Percentiles rank a stretch among this genome's conserved stretches.
Conservation (phyloP, 2,329 filamentous ascomycete species). For the Ceratocystis colombiana region DNA sequence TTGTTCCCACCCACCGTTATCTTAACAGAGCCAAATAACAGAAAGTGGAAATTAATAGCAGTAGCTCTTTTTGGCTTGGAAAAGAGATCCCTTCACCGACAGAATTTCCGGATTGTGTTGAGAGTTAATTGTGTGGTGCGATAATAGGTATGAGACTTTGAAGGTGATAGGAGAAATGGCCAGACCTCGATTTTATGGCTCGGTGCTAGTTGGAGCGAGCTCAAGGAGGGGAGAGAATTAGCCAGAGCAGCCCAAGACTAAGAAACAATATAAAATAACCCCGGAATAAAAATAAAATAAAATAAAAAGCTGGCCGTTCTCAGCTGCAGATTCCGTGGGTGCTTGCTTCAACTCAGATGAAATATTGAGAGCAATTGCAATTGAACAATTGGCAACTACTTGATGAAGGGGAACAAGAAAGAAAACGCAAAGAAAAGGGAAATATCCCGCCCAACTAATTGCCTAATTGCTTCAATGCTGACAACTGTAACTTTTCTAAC, state of each 20-base stretch:
- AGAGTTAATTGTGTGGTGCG: not conserved
- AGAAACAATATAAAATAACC: not conserved
- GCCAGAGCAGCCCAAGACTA: not conserved
- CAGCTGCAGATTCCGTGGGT: not conserved
- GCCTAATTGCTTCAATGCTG: not conserved
- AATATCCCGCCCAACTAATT: not conserved
- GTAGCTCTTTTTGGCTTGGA: not conserved
- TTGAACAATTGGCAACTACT: not conserved
- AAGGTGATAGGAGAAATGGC: conserved; percentile 8
- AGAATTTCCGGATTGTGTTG: not conserved
- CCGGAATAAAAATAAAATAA: not conserved
- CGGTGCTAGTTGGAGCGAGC: not conserved
- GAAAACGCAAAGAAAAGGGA: not conserved
- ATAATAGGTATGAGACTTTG: not conserved
- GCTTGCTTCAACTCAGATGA: not conserved
- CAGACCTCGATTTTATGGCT: conserved; percentile 2
- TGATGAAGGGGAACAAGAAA: not conserved
- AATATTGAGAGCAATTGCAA: not conserved
- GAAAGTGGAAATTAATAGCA: not conserved
- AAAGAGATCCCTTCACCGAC: not conserved
- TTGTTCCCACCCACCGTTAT: not conserved
- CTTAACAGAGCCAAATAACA: too few species aligned
- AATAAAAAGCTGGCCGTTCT: not conserved
- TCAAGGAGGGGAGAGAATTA: not conserved
- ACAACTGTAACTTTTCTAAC: not conserved